Evolutionary conservation across 805 yeast genomes (phyloP), one percentile per base, ranked within the genome.

Genomic region (Pichia rugopelliculosa): DNA sequence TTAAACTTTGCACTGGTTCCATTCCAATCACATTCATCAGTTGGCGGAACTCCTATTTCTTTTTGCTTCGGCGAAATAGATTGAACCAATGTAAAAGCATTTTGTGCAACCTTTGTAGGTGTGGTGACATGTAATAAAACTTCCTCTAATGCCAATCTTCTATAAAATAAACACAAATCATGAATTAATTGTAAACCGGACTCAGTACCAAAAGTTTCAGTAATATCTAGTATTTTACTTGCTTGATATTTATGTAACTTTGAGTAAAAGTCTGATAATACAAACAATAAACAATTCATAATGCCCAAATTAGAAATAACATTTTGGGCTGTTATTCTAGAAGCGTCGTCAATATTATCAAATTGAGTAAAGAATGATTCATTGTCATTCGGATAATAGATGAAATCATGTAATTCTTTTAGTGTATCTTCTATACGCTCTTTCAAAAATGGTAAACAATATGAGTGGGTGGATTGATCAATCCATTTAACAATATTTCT

Each of bases 1-100:
- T 84, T 84, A 64, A 70, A 79, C 54, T 79, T 80, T 0, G 84
- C 76, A 37, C 79, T 71, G 0, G 77, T 74, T 37, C 72, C 73
- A 33, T 72, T 73, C 48, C 69, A 58, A 62, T 47, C 67, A 59
- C 42, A 60, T 50, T 23, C 59, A 57, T 36, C 69, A 54, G 42
- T 66, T 5, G 59, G 53, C 0, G 79, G 79, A 23, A 74, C 72
- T 2, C 67, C 68, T 0, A 72, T 62, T 48, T 69, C 71, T 9
- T 79, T 67, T 40, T 73, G 70, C 15, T 72, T 59, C 2, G 73
- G 72, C 3, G 74, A 69, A 17, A 62, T 56, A 11, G 68, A 70
- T 17, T 54, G 60, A 15, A 59, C 59, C 3, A 59, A 62, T 1
- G 56, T 53, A 57, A 66, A 45, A 21, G 69, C 73, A 24, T 72